phyloP scores from a whole-genome alignment of 305 asterid genomes.

The Rubia peregrina region DNA sequence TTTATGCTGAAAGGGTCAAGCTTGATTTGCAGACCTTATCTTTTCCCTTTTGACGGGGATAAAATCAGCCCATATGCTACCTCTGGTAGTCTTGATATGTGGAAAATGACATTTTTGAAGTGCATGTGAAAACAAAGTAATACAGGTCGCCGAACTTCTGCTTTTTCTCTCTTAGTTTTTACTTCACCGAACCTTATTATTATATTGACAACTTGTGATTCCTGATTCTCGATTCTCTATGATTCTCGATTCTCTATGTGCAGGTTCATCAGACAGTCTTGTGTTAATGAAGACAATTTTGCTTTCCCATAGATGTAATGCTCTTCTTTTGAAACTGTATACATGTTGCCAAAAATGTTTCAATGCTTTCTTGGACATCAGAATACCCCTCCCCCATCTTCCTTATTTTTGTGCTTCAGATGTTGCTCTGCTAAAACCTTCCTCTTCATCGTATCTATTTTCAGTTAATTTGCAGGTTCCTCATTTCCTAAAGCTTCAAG shows the following conservation, averaged over 20 bases:
- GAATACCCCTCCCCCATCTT: too few species aligned
- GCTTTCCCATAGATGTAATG: neutral
- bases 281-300: neutral
- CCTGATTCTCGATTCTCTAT: neutral
- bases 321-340: constrained; percentile 6
- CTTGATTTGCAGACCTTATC: constrained; percentile 48
- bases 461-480: too few species aligned
- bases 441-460: too few species aligned
- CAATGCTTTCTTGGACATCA: neutral
- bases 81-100: constrained; percentile 71
- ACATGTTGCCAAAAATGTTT: neutral
- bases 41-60: constrained; percentile 77
- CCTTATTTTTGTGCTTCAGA: too few species aligned
- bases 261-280: neutral
- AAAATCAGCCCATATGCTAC: constrained; percentile 51
- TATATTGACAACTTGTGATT: neutral
- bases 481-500: too few species aligned
- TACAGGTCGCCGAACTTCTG: constrained; percentile 21
- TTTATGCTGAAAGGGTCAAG: constrained; percentile 57
- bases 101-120: constrained; percentile 80
- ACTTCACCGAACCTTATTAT: neutral
- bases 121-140: constrained; percentile 50
- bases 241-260: neutral
- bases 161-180: neutral
- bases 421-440: too few species aligned